Evolutionary conservation across 352 stramenopile species (phyloP), one percentile per base, ranked within the genome.

Genomic region (Blastocystis sp.): DNA sequence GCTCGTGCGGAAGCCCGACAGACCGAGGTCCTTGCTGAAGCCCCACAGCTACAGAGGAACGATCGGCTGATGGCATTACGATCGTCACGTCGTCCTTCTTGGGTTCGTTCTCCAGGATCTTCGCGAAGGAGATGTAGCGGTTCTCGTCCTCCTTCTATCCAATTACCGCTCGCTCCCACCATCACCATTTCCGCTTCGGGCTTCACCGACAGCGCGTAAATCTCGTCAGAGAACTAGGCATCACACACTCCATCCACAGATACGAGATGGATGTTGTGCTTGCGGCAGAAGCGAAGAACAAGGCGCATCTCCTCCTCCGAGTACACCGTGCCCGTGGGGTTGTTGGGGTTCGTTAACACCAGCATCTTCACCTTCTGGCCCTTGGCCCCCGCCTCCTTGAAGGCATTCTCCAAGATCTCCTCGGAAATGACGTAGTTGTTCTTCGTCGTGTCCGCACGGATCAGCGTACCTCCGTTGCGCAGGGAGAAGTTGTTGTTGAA

Each of bases 341-440:
- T 88, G 78, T 76, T 88, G 1, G 78, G 78, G 38, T 88, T 88
- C 14, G 78, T 88, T 28, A 88, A 88, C 10, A 88, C 78, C 14
- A 76, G 52, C 48, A 88, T 65, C 59, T 88, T 88, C 64, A 79
- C 64, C 34, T 88, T 76, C 19, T 65, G 28, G 38, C 52, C 43
- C 5, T 78, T 56, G 7, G 9, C 23, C 40, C 59, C 59, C 10
- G 78, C 78, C 43, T 74, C 53, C 41, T 40, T 28, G 45, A 78
- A 88, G 17, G 67, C 78, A 5, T 76, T n/a, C 40, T 76, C 64
- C 45, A 88, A 45, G 21, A 79, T 79, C 19, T 21, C 78, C 21
- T 88, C 78, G 3, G 78, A 78, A 0, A 88, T 65, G 10, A 79
- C 59, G 45, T 88, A 88, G 43, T 59, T 84, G 64, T 88, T 76